phyloP scores from a whole-genome alignment of 768 basidiomycete genomes.

The Suillus tomentosus region DNA sequence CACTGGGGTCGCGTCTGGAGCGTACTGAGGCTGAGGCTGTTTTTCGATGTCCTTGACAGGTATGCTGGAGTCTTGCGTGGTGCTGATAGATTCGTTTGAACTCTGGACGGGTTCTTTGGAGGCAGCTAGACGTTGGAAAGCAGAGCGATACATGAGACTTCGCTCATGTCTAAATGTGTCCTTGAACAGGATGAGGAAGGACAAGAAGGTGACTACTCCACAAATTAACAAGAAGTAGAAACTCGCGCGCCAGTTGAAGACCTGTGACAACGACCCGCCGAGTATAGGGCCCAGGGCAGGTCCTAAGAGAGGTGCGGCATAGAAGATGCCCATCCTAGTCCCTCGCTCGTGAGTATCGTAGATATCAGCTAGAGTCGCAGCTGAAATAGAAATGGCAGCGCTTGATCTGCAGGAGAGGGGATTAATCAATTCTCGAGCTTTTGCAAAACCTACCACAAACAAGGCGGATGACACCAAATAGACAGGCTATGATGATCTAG shows the following conservation, averaged over 20 bases:
- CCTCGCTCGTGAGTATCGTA: constrained; percentile 76
- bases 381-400: constrained; percentile 71
- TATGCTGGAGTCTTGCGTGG: background rate
- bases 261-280: constrained; percentile 67
- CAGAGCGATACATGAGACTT: constrained; percentile 75
- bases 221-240: constrained; percentile 83
- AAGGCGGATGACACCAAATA: constrained; percentile 55
- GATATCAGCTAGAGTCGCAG: constrained; percentile 77
- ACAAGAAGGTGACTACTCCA: constrained; percentile 51
- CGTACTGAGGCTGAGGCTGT: constrained; percentile 26
- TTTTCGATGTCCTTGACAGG: constrained; percentile 15
- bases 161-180: constrained; percentile 86
- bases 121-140: constrained; percentile 48
- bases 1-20: constrained; percentile 18
- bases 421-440: constrained; percentile 9
- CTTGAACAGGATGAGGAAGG: constrained; percentile 69
- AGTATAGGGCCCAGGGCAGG: constrained; percentile 71
- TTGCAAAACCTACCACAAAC: constrained; percentile 44
- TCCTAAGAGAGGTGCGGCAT: constrained; percentile 79
- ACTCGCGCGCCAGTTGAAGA: constrained; percentile 74
- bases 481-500: constrained; percentile 41
- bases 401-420: constrained; percentile 46
- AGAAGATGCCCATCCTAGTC: constrained; percentile 79
- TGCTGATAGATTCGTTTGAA: constrained; percentile 23
- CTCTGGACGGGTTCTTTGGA: constrained; percentile 23